These are phyloP conservation scores for Colletotrichum sublineola DNA, from an alignment of 2,329 filamentous ascomycete species.

Conservation along the genomic window DNA sequence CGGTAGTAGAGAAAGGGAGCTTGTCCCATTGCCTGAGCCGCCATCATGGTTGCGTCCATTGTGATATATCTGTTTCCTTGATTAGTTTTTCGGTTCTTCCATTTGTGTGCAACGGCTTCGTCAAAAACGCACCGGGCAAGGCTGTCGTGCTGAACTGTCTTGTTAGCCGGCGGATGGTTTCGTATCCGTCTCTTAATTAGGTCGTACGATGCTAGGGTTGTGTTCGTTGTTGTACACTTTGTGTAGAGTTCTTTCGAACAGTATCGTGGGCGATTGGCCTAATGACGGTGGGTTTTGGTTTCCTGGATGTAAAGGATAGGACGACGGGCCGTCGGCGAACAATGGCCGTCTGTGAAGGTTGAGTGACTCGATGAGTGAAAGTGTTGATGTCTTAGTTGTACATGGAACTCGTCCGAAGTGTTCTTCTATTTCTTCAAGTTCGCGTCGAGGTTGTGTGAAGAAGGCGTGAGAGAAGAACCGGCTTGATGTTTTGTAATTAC, in stretches of 20 bases:
- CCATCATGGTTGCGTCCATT: slow-evolving; percentile 76
- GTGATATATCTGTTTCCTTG: slow-evolving; percentile 50
- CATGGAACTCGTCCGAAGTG: slow-evolving; percentile 50
- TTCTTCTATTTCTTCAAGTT: slow-evolving; percentile 33
- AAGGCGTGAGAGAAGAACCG: slow-evolving; percentile 46
- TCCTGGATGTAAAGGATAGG: slow-evolving; percentile 56
- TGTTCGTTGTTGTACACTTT: slow-evolving; percentile 46
- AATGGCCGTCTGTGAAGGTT: slow-evolving; percentile 37
- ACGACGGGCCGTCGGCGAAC: slow-evolving; percentile 54
- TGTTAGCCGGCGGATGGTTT: slow-evolving; percentile 29
- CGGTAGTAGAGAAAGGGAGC: slow-evolving; percentile 90
- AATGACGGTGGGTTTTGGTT: slow-evolving; percentile 47
- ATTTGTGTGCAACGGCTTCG: slow-evolving; percentile 4
- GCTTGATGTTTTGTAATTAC: slow-evolving; percentile 48
- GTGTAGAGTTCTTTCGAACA: slow-evolving; percentile 43
- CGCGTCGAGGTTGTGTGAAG: slow-evolving; percentile 45
- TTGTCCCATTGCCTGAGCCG: slow-evolving; percentile 73
- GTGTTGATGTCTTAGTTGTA: slow-evolving; percentile 48
- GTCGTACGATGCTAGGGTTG: slow-evolving; percentile 10
- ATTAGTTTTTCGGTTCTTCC: slow-evolving; percentile 42
- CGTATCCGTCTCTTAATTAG: slow-evolving; percentile 28
- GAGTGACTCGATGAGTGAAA: slow-evolving; percentile 41
- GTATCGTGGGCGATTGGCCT: slow-evolving; percentile 50
- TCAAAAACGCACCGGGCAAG: slow-evolving; percentile 50
- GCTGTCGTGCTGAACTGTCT: slow-evolving; percentile 36